Conservation (phyloP, 2,329 filamentous ascomycete genomes). For the Pseudogymnoascus sp. region DNA sequence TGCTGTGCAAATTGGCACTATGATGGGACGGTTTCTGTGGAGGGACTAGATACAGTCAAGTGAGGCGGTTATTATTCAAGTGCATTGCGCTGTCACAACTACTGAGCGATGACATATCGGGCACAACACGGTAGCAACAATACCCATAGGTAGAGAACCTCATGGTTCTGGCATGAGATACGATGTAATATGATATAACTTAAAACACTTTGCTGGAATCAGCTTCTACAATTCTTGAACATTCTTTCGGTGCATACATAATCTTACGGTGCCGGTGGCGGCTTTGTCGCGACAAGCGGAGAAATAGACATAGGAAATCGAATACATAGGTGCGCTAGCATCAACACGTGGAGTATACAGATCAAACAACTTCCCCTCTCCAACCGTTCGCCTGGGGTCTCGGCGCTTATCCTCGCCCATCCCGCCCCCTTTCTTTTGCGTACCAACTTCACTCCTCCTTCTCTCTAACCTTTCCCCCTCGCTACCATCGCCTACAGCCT, state of each 20-base stretch:
- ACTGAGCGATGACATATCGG: background rate
- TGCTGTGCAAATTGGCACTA: background rate
- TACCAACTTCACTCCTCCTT: background rate
- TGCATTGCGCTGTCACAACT: background rate
- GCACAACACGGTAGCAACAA: background rate
- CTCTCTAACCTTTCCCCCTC: background rate
- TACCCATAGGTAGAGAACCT: background rate
- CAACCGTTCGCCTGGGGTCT: background rate
- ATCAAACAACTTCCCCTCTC: background rate
- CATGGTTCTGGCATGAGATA: background rate
- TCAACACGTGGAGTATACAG: background rate
- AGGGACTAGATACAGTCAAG: background rate
- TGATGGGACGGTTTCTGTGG: too few species aligned
- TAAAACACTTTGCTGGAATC: background rate
- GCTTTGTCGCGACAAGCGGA: background rate
- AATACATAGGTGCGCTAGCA: background rate
- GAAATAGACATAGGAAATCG: constrained; percentile 2
- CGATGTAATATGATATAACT: background rate
- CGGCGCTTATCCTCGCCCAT: background rate
- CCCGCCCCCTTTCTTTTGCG: background rate
- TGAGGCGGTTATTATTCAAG: background rate
- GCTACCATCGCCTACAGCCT: background rate
- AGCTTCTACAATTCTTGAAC: background rate
- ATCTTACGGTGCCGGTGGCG: background rate
- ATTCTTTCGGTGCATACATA: background rate